Evolutionary conservation across 495 filamentous ascomycete species (phyloP), one percentile per base, ranked within the genome.

Genomic region (Margaritispora aquatica): DNA sequence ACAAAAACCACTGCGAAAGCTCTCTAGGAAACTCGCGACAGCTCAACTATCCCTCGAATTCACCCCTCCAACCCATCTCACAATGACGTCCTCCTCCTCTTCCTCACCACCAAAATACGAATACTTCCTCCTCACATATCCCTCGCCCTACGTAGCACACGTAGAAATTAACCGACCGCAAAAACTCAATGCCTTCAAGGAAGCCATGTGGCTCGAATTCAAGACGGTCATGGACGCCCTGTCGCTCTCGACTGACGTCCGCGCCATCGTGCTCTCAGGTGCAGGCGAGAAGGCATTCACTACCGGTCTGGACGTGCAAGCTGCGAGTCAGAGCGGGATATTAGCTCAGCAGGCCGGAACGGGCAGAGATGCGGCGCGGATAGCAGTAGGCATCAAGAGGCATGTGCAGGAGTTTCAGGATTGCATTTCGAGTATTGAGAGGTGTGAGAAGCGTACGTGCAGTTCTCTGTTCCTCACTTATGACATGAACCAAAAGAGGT

Each of bases 181-280:
- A 53, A 97, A 96, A 75, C 75, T 96, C 69, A 98, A 98, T 72
- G 85, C 94, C 56, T 97, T 97, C 73, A 75, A 83, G 60, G 86
- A 92, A 73, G 77, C 86, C 47, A 96, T 97, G 90, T 98, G 93
- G 92, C 74, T 85, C 47, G 89, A 96, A 75, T 72, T 97, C 55
- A 77, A 81, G 55, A 64, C 69, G 9, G 73, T 96, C 69, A 96
- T 98, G 77, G 69, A 74, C 59, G 74, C 79, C 48, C 84, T 97
- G 60, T 96, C 90, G 26, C 61, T 72, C 57, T 85, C 89, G 70
- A 77, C 89, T 1, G 74, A 82, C 36, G 82, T 95, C 50, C 89
- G 93, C 44, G 84, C 81, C 53, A 82, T 97, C 47, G 76, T 97
- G 60, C 80, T 98, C 63, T 88, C 87, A 34, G 91, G 89, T 49